Evolutionary conservation across 139 green algal species (phyloP).

Genomic region (Astrephomene gubernaculifera): DNA sequence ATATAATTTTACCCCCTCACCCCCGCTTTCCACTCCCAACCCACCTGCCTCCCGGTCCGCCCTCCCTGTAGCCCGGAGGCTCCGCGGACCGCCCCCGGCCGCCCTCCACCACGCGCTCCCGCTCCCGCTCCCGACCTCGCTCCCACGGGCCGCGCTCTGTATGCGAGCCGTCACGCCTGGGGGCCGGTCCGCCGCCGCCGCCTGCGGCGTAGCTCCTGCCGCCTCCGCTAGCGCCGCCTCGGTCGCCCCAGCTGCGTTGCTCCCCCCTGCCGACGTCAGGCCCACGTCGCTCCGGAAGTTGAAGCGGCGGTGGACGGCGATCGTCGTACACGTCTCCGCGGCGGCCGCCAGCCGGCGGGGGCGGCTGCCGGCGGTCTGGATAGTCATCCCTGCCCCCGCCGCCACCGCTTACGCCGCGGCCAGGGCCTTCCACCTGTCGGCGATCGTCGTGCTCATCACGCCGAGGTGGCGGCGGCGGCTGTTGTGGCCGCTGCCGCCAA

Average conservation of each 20-base stretch:
- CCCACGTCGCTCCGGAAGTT: neutral
- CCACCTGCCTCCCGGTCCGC: neutral
- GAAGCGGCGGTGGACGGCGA: neutral
- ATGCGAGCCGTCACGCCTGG: neutral
- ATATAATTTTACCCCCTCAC: no score
- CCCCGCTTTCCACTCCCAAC: no score
- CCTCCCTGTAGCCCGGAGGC: neutral
- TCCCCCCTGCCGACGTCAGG: neutral
- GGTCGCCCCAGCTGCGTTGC: neutral
- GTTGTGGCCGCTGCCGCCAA: neutral
- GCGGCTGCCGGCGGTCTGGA: neutral
- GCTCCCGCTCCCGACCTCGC: neutral
- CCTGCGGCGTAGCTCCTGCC: neutral
- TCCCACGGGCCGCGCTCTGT: neutral
- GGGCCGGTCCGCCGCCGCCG: neutral
- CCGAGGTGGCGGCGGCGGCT: neutral
- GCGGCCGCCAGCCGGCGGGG: neutral
- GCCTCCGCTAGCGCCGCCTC: neutral
- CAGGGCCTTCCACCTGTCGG: neutral
- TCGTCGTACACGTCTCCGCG: neutral
- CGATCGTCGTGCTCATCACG: conserved; percentile 5
- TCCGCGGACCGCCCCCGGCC: neutral
- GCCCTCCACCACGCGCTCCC: neutral
- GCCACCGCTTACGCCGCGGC: no score
- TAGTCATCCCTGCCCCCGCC: neutral